phyloP scores from a whole-genome alignment of 371 early-diverging fungal species.

The Mortierella sp. region DNA sequence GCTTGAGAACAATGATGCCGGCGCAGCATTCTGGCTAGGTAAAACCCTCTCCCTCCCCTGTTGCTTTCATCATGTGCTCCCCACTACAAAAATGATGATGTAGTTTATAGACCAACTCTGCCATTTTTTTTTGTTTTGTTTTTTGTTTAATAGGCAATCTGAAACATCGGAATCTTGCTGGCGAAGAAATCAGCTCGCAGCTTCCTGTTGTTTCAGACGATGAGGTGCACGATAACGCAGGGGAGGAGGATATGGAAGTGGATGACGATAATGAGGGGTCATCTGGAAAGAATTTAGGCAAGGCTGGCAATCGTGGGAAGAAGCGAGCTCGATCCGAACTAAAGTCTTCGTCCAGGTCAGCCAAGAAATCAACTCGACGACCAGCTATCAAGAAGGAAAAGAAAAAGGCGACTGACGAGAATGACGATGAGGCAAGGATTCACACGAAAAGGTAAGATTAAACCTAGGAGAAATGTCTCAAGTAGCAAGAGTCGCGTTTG shows the following conservation, averaged over 20 bases:
- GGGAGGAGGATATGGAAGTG: conserved; percentile 15
- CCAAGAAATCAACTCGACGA: too few species aligned
- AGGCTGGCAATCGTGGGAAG: neutral
- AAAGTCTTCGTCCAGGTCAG: neutral
- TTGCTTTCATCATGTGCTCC: too few species aligned
- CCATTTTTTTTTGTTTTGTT: neutral
- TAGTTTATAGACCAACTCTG: conserved; percentile 4
- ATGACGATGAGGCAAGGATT: conserved; percentile 21
- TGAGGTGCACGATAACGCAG: conserved; percentile 16
- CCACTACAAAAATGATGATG: neutral
- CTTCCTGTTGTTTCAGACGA: conserved; percentile 56
- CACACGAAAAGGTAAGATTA: conserved; percentile 27
- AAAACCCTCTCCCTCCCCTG: conserved; percentile 21
- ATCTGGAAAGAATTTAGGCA: neutral
- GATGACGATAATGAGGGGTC: neutral
- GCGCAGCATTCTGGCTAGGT: conserved; percentile 71
- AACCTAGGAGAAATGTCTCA: neutral
- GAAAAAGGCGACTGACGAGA: neutral
- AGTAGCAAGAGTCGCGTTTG: neutral
- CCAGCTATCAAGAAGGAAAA: conserved; percentile 1
- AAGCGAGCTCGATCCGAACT: neutral
- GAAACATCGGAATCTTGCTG: conserved; percentile 80
- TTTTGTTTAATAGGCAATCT: conserved; percentile 10
- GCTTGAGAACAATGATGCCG: conserved; percentile 74
- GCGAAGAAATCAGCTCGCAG: conserved; percentile 80